Percentiles rank a stretch among this genome's conserved stretches.
These are phyloP conservation scores for Pisolithus tinctorius DNA, from an alignment of 768 basidiomycete species.

Conservation along the genomic window DNA sequence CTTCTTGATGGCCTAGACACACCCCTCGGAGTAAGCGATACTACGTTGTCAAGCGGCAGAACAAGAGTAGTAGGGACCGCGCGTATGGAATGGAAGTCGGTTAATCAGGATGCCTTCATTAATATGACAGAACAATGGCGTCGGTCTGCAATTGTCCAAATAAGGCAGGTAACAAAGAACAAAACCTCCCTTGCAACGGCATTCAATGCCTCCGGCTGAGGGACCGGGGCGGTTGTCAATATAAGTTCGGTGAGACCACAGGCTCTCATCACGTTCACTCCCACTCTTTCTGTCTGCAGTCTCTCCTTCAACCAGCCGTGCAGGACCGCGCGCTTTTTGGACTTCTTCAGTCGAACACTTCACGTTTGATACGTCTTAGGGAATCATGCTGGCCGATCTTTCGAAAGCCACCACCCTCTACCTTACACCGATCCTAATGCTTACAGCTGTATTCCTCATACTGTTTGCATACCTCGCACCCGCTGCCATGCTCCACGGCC, in stretches of 20 bases:
- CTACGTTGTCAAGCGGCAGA: not conserved
- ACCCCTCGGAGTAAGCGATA: no score
- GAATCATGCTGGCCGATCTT: conserved; percentile 59
- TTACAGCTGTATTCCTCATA: conserved; percentile 60
- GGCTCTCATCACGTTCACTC: no score
- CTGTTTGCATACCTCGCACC: conserved; percentile 69
- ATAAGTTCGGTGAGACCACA: no score
- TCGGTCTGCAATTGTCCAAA: not conserved
- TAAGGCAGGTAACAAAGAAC: conserved; percentile 1
- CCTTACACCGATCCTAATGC: conserved; percentile 57
- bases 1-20: no score
- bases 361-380: not conserved
- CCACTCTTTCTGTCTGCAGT: not conserved
- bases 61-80: not conserved
- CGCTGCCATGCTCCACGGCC: conserved; percentile 46
- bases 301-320: conserved; percentile 10
- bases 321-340: conserved; percentile 14
- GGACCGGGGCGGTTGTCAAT: no score
- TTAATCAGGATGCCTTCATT: not conserved
- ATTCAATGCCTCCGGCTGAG: no score
- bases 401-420: conserved; percentile 65
- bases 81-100: not conserved
- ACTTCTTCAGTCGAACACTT: not conserved
- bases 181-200: not conserved
- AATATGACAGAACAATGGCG: conserved; percentile 1